Evolutionary conservation across 1,284 basidiomycete genomes (phyloP).

Genomic region (Clitocybe nebularis): DNA sequence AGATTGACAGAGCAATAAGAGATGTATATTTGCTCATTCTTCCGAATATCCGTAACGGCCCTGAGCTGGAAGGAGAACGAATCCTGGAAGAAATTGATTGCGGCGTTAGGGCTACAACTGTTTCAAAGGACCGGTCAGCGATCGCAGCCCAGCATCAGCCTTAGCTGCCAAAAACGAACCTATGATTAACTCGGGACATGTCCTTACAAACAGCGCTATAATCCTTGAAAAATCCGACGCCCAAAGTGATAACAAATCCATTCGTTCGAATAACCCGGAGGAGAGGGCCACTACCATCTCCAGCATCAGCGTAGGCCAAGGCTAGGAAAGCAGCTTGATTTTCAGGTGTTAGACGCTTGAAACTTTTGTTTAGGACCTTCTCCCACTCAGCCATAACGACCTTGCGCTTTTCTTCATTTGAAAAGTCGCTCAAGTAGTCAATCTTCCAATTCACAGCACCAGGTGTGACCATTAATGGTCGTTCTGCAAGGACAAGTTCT

Average conservation of each 20-base stretch:
- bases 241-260: constrained; percentile 2
- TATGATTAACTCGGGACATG: constrained; percentile 6
- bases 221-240: neutral
- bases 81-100: neutral
- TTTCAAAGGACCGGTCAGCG: neutral
- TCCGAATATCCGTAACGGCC: constrained; percentile 1
- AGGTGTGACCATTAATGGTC: constrained; percentile 7
- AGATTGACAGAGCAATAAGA: constrained; percentile 1
- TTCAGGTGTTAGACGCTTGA: neutral
- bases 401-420: neutral
- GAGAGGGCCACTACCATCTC: constrained; percentile 1
- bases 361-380: neutral
- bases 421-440: neutral
- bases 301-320: neutral
- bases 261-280: constrained; percentile 2
- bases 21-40: constrained; percentile 4
- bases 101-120: constrained; percentile 4
- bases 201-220: constrained; percentile 2
- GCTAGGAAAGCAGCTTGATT: neutral
- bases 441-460: neutral
- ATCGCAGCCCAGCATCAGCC: neutral
- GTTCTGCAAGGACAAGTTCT: constrained; percentile 10
- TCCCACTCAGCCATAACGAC: neutral
- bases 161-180: neutral
- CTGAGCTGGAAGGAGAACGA: constrained; percentile 1